Conservation (phyloP, 164 flowering plant species). For the Berberis thunbergii region DNA sequence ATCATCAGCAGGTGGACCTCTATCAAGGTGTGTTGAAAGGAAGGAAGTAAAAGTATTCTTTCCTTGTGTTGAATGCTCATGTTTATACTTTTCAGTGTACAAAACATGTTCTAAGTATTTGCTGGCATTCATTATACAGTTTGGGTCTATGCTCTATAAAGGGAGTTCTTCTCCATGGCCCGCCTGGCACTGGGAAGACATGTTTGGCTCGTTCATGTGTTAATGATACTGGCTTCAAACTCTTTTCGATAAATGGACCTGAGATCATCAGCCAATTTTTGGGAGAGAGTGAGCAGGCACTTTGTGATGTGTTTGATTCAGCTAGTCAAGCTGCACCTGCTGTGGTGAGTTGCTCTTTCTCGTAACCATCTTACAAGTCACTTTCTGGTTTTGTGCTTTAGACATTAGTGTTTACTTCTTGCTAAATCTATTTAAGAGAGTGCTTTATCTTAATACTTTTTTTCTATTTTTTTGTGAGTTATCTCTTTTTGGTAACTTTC, state of each 20-base stretch:
- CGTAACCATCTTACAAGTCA: background rate
- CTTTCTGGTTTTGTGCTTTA: background rate
- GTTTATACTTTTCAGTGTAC: too few relatives aligned
- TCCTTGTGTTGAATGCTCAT: too few relatives aligned
- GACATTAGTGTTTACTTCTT: background rate
- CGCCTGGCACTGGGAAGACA: slow-evolving; percentile 95
- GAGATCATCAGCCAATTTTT: slow-evolving; percentile 65
- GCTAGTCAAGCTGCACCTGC: slow-evolving; percentile 75
- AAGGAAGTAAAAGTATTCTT: too few relatives aligned
- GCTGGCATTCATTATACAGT: slow-evolving; percentile 24
- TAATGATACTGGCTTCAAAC: slow-evolving; percentile 66
- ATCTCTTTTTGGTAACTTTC: too few relatives aligned
- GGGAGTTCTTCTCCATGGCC: slow-evolving; percentile 97
- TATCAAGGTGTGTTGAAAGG: slow-evolving; percentile 44
- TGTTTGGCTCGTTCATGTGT: slow-evolving; percentile 69
- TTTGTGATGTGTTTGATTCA: slow-evolving; percentile 61
- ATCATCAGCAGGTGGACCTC: slow-evolving; percentile 33
- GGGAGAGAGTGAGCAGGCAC: slow-evolving; percentile 86
- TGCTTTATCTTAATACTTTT: too few relatives aligned
- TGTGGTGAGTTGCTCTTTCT: slow-evolving; percentile 48
- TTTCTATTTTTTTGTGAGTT: background rate
- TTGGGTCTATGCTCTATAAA: slow-evolving; percentile 65
- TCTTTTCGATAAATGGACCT: slow-evolving; percentile 81
- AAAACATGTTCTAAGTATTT: too few relatives aligned
- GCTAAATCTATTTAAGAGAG: background rate